Evolutionary conservation across 352 stramenopile genomes (phyloP).

Genomic region (Plasmopara muralis): DNA sequence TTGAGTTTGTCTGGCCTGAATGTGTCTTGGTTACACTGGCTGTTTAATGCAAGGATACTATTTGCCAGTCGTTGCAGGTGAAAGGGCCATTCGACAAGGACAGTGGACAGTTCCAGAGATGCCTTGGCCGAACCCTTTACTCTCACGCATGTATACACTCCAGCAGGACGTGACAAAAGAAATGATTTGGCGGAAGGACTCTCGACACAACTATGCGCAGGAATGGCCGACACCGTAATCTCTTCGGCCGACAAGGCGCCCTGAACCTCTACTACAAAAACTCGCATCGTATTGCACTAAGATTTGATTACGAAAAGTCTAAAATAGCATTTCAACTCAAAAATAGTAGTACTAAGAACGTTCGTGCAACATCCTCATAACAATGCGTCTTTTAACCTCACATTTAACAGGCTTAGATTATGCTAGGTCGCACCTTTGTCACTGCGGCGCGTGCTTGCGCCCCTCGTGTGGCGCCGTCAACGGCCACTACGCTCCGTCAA

Average conservation of each 20-base stretch:
- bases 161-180: constrained; percentile 33
- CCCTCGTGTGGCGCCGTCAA: constrained; percentile 11
- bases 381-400: constrained; percentile 9
- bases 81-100: constrained; percentile 48
- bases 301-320: not conserved
- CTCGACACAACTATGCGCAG: constrained; percentile 7
- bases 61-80: constrained; percentile 42
- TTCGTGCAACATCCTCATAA: not conserved
- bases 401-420: constrained; percentile 15
- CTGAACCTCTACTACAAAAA: constrained; percentile 12
- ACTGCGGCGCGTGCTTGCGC: constrained; percentile 24
- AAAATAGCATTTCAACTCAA: not conserved
- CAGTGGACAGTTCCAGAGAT: constrained; percentile 1
- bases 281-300: constrained; percentile 5
- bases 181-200: constrained; percentile 42
- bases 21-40: not conserved
- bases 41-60: constrained; percentile 18
- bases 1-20: constrained; percentile 14
- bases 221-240: not conserved
- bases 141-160: constrained; percentile 64
- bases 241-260: constrained; percentile 1
- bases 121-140: constrained; percentile 10
- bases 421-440: constrained; percentile 40
- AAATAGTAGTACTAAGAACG: not conserved
- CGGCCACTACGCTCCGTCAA: constrained; percentile 13